A percentile compares a stretch with the other conserved stretches of the same genome.
Conservation (phyloP, 2,329 filamentous ascomycete genomes). For the Epichloe festucae region DNA sequence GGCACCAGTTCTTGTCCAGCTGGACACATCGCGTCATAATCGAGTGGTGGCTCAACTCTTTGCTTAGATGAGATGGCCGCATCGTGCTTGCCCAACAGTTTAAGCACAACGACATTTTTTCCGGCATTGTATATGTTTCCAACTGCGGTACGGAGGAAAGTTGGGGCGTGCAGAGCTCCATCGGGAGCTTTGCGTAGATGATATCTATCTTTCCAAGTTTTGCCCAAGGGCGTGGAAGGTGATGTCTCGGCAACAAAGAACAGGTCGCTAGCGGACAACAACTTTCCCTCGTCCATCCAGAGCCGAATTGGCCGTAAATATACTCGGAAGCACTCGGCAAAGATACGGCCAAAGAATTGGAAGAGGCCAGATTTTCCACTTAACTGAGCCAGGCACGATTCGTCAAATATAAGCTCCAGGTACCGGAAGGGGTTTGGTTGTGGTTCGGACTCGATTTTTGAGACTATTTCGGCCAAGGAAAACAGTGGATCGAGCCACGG, state of each 20-base stretch:
- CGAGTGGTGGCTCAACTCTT: constrained; percentile 33
- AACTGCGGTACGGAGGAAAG: constrained; percentile 58
- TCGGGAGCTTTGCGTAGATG: constrained; percentile 47
- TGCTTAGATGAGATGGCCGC: constrained; percentile 16
- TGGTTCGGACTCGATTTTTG: constrained; percentile 37
- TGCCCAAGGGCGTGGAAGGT: constrained; percentile 43
- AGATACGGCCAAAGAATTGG: constrained; percentile 50
- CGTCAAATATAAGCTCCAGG: constrained; percentile 64
- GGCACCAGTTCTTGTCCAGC: constrained; percentile 39
- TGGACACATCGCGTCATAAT: constrained; percentile 44
- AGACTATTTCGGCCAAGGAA: constrained; percentile 48
- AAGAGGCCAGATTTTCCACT: constrained; percentile 51
- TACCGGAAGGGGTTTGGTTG: constrained; percentile 52
- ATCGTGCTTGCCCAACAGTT: constrained; percentile 48
- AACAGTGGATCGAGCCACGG: constrained; percentile 41
- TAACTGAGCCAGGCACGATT: constrained; percentile 56
- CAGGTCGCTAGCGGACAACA: constrained; percentile 50
- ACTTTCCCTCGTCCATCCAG: constrained; percentile 74
- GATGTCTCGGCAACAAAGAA: constrained; percentile 61
- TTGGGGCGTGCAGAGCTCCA: constrained; percentile 54
- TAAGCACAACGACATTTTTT: constrained; percentile 78
- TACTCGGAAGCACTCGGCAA: constrained; percentile 69
- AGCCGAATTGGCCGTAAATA: constrained; percentile 67
- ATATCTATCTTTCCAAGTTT: constrained; percentile 68
- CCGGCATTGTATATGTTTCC: constrained; percentile 72